Evolutionary conservation across 2,329 filamentous ascomycete genomes (phyloP).

Genomic region (Hymenoscyphus albidus): DNA sequence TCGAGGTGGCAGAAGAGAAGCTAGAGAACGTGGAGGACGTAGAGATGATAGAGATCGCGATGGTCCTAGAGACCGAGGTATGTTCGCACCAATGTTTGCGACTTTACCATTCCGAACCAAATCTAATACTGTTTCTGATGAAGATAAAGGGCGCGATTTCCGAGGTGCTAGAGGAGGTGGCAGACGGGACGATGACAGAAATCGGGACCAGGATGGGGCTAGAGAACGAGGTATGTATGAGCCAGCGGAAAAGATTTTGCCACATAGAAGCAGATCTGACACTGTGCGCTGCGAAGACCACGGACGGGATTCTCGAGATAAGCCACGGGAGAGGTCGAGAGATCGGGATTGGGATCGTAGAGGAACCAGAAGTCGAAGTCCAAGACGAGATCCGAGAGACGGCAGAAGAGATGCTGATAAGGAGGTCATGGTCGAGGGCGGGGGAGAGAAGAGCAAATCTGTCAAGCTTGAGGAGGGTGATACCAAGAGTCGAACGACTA

Average conservation of each 20-base stretch:
- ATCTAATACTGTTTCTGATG: slow-evolving; percentile 16
- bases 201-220: slow-evolving; percentile 12
- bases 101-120: slow-evolving; percentile 3
- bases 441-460: slow-evolving; percentile 14
- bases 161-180: slow-evolving; percentile 14
- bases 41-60: slow-evolving; percentile 14
- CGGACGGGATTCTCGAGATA: slow-evolving; percentile 22
- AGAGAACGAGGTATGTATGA: slow-evolving; percentile 21
- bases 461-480: slow-evolving; percentile 20
- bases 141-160: slow-evolving; percentile 24
- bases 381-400: slow-evolving; percentile 16
- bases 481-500: slow-evolving; percentile 22
- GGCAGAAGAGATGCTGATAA: slow-evolving; percentile 17
- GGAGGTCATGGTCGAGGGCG: slow-evolving; percentile 16
- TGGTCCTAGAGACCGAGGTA: slow-evolving; percentile 18
- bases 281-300: slow-evolving; percentile 22
- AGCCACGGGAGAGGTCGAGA: slow-evolving; percentile 19
- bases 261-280: slow-evolving; percentile 12
- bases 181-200: slow-evolving; percentile 17
- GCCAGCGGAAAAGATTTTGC: slow-evolving; percentile 4
- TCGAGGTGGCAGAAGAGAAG: slow-evolving; percentile 15
- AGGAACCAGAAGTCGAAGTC: slow-evolving; percentile 16
- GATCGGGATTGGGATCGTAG: slow-evolving; percentile 4
- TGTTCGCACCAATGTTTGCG: slow-evolving; percentile 3
- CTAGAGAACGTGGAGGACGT: slow-evolving; percentile 14